Evolutionary conservation across 768 basidiomycete genomes (phyloP).

Genomic region (Tricholoma saponaceum): DNA sequence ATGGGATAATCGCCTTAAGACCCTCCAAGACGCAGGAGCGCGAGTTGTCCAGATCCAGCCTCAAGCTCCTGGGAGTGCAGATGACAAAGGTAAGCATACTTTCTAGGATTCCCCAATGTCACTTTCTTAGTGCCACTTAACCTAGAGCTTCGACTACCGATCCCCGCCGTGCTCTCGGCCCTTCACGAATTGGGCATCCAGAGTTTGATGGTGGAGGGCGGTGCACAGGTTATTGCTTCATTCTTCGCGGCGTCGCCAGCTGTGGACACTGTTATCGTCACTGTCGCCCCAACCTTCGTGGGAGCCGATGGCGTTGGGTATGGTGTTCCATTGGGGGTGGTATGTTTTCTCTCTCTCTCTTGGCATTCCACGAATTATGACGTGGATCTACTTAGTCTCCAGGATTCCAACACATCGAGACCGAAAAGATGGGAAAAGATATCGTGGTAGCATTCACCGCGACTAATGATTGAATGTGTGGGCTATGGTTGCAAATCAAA

Average conservation of each 20-base stretch:
- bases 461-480: background rate
- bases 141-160: constrained; percentile 25
- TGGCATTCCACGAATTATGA: background rate
- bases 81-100: too few species aligned
- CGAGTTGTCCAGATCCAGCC: constrained; percentile 49
- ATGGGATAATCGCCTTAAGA: constrained; percentile 31
- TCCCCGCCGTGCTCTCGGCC: constrained; percentile 45
- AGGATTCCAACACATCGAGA: constrained; percentile 23
- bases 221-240: constrained; percentile 74
- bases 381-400: background rate
- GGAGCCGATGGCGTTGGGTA: constrained; percentile 70
- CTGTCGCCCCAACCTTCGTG: constrained; percentile 82
- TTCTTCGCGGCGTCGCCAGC: constrained; percentile 44
- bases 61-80: constrained; percentile 28
- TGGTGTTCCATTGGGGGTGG: constrained; percentile 16
- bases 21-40: constrained; percentile 65
- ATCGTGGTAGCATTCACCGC: constrained; percentile 24
- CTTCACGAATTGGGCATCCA: constrained; percentile 56
- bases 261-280: constrained; percentile 77
- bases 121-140: background rate
- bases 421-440: constrained; percentile 33
- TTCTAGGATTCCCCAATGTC: too few species aligned
- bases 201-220: constrained; percentile 95
- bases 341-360: constrained; percentile 5
- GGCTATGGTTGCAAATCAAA: too few species aligned